Conservation (phyloP, 2,329 filamentous ascomycete species). For the Metarhizium anisopliae region DNA sequence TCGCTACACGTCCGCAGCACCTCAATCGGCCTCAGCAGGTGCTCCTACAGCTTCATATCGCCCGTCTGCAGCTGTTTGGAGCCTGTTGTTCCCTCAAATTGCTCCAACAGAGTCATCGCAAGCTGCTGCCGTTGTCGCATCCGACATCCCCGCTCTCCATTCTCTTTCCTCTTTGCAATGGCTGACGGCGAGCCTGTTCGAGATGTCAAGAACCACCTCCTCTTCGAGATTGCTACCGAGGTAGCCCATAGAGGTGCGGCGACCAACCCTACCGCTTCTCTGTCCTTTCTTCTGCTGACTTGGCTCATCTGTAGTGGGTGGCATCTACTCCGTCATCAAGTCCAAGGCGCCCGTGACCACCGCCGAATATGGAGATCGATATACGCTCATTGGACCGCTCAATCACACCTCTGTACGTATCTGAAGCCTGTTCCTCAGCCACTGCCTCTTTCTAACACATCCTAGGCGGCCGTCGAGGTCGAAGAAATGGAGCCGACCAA, state of each 20-base stretch:
- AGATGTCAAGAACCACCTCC: constrained; percentile 89
- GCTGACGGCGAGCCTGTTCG: constrained; percentile 39
- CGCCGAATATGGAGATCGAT: constrained; percentile 95
- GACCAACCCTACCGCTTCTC: constrained; percentile 14
- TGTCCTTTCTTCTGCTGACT: constrained; percentile 1
- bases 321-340: constrained; percentile 98
- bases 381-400: constrained; percentile 89
- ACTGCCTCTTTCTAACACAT: constrained; percentile 1
- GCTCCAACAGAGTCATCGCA: not conserved
- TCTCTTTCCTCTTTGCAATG: constrained; percentile 25
- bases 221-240: constrained; percentile 95
- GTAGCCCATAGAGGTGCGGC: constrained; percentile 85
- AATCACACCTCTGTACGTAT: constrained; percentile 75
- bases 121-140: not conserved
- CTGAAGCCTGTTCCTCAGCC: not conserved
- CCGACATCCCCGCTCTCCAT: not conserved
- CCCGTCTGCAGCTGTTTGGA: not conserved
- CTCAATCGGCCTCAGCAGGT: not conserved
- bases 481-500: constrained; percentile 83
- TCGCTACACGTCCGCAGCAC: not conserved
- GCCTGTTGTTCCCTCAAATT: not conserved
- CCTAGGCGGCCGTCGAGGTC: constrained; percentile 89
- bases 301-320: constrained; percentile 59
- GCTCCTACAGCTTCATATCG: not conserved
- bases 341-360: constrained; percentile 97